These are phyloP conservation scores for Blastobotrys niveus DNA, from an alignment of 1,139 yeast genomes.

Conservation along the genomic window DNA sequence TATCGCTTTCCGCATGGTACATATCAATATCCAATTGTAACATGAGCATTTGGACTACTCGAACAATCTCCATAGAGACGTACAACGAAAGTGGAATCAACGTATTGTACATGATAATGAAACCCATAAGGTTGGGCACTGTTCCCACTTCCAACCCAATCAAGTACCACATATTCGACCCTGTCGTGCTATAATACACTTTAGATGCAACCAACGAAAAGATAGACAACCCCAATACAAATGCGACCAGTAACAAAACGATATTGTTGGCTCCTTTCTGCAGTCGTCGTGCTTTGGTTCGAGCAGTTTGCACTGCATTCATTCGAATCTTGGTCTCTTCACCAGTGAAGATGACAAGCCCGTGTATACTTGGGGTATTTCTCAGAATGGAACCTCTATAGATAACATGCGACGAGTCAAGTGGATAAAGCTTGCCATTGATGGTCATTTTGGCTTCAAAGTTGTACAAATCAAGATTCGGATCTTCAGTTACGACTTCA, in stretches of 20 bases:
- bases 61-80: slow-evolving; percentile 94
- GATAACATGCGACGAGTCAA: slow-evolving; percentile 73
- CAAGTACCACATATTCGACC: slow-evolving; percentile 61
- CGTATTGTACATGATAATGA: slow-evolving; percentile 94
- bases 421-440: slow-evolving; percentile 43
- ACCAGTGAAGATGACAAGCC: slow-evolving; percentile 86
- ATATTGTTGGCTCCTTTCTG: slow-evolving; percentile 78
- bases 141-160: slow-evolving; percentile 70
- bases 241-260: slow-evolving; percentile 78
- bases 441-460: slow-evolving; percentile 67
- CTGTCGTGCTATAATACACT: slow-evolving; percentile 43
- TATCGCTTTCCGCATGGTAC: slow-evolving; percentile 78
- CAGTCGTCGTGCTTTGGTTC: slow-evolving; percentile 88
- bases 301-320: slow-evolving; percentile 86
- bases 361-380: slow-evolving; percentile 68
- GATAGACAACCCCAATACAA: slow-evolving; percentile 67
- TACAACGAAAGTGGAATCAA: slow-evolving; percentile 90
- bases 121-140: slow-evolving; percentile 90
- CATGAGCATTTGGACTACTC: slow-evolving; percentile 73
- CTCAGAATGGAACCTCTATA: slow-evolving; percentile 87
- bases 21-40: slow-evolving; percentile 89
- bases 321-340: slow-evolving; percentile 93
- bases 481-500: slow-evolving; percentile 68
- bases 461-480: slow-evolving; percentile 83
- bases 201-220: slow-evolving; percentile 81